Evolutionary conservation across 2,329 filamentous ascomycete species (phyloP).

Genomic region (Pestalotiopsis sp.): DNA sequence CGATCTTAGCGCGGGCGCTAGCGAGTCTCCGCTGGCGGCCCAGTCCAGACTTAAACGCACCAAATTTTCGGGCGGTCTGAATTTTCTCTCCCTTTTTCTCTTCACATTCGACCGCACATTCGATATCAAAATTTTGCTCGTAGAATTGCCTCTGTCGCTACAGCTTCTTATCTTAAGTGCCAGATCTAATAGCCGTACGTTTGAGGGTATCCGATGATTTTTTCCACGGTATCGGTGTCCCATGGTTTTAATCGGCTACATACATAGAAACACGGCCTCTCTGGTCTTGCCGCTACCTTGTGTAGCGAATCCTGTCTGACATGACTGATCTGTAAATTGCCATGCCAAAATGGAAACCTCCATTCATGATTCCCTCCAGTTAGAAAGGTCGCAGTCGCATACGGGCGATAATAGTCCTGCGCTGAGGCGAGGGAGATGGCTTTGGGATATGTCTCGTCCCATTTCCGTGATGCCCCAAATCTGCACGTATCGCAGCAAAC

Average conservation of each 20-base stretch:
- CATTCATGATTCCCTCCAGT: neutral
- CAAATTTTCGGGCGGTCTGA: neutral
- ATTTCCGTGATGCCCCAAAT: no score
- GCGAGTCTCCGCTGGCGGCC: neutral
- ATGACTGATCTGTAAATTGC: neutral
- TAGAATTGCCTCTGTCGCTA: slow-evolving; percentile 28
- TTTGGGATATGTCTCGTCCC: no score
- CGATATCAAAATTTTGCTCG: slow-evolving; percentile 31
- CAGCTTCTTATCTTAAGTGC: slow-evolving; percentile 31
- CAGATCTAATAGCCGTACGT: slow-evolving; percentile 36
- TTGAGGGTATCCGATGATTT: slow-evolving; percentile 35
- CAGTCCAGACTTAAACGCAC: neutral
- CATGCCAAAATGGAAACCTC: neutral
- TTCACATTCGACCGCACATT: slow-evolving; percentile 37
- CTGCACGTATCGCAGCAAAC: no score
- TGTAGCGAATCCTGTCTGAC: neutral
- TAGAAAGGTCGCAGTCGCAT: neutral
- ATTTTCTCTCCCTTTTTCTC: slow-evolving; percentile 19
- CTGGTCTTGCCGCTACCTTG: neutral
- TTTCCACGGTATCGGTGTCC: slow-evolving; percentile 31
- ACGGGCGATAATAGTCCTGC: no score
- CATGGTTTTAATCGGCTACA: slow-evolving; percentile 38
- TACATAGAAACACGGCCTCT: slow-evolving; percentile 9
- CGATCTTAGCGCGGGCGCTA: neutral
- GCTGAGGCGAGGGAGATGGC: no score